Base-by-base conservation (phyloP, 2,329 filamentous ascomycete genomes). In the Fusarium devonianum region DNA sequence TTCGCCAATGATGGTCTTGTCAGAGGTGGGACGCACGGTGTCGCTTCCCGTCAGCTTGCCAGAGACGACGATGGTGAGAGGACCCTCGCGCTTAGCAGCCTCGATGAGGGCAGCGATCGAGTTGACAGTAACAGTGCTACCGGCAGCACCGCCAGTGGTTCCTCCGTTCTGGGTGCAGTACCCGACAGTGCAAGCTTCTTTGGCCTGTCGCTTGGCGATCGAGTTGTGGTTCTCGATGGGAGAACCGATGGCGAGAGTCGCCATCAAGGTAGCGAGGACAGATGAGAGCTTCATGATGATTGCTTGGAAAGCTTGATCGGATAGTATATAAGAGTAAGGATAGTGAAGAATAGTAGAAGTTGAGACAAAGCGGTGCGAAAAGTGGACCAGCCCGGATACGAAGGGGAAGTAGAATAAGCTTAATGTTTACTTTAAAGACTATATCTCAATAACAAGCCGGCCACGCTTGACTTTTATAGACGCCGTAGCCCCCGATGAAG, bases 1-100 rank as follows among this genome's bases (percentile, higher is more conserved):
- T 7, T 62, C 70, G 23, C 77, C 77, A 16, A 79, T 70, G 53
- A 79, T 75, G 17, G 70, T 75, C 63, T 76, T 78, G 61, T 79
- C 74, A 44, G 74, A 76, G 0, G 60, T 30, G 19, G 58, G 60
- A 7, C 62, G 53, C 2, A 65, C 60, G 0, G 32, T 53, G 8
- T 63, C 60, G 17, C 37, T 59, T 7, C 68, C 68, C 2, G 58
- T 54, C 16, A 70, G 56, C 33, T 62, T 50, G 9, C 68, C 68
- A 3, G 57, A 62, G 11, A 70, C 60, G 7, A 70, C 56, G 21
- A 70, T 69, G 7, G 61, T 69, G 1, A 67, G 56, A 17, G 68
- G 67, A 0, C 44, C 68, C 4, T 56, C 42, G 2, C 49, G 54
- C 41, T 60, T 54, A 4, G 66, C 67, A 4, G 68, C 68, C 7